Evolutionary conservation across 345 rosid genomes (phyloP).

Genomic region (Geranium rotundifolium): DNA sequence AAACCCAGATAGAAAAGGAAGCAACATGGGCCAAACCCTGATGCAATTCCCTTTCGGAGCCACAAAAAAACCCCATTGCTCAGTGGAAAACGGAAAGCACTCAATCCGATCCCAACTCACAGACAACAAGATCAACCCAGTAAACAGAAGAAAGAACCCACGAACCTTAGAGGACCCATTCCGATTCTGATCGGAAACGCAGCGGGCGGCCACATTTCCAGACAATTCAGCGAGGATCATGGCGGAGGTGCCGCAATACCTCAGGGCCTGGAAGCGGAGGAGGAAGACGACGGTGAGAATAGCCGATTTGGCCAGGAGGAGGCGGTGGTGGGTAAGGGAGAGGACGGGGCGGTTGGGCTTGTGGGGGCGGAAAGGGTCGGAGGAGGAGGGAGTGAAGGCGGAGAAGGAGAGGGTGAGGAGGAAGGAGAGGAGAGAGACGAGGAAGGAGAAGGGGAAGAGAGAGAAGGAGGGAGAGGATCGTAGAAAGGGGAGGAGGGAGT

Average conservation of each 20-base stretch:
- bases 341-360: constrained; percentile 23
- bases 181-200: constrained; percentile 18
- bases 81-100: constrained; percentile 61
- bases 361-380: constrained; percentile 9
- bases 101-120: constrained; percentile 82
- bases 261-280: constrained; percentile 77
- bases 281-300: constrained; percentile 57
- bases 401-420: constrained; percentile 17
- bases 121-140: constrained; percentile 60
- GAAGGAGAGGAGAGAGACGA: constrained; percentile 29
- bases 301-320: constrained; percentile 38
- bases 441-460: constrained; percentile 35
- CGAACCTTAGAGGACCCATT: constrained; percentile 27
- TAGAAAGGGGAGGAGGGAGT: constrained; percentile 50
- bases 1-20: constrained; percentile 79
- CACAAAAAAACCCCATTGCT: constrained; percentile 30
- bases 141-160: constrained; percentile 51
- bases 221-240: constrained; percentile 87
- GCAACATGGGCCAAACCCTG: constrained; percentile 71
- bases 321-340: constrained; percentile 43
- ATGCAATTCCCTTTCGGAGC: constrained; percentile 49
- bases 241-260: constrained; percentile 83
- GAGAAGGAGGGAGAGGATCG: constrained; percentile 46
- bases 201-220: constrained; percentile 61
- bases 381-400: constrained; percentile 5